Conservation (phyloP, 2,329 filamentous ascomycete genomes). For the Sporothrix variecibatus region DNA sequence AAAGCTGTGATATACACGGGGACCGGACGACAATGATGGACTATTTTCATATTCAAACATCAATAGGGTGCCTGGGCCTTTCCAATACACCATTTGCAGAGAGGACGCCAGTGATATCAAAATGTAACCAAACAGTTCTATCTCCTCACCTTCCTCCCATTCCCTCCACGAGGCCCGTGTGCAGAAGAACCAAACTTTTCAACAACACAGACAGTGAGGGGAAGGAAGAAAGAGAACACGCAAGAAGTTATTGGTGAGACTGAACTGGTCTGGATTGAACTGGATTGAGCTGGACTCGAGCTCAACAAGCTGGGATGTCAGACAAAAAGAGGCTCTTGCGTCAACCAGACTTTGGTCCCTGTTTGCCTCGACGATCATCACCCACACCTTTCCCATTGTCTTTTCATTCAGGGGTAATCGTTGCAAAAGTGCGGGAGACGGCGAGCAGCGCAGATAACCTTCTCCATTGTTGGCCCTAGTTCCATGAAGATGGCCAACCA, state of each 20-base stretch:
- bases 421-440: neutral
- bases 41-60: neutral
- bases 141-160: neutral
- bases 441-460: neutral
- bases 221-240: neutral
- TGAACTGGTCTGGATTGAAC: neutral
- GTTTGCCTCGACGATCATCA: neutral
- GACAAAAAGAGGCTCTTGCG: neutral
- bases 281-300: neutral
- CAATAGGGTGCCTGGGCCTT: neutral
- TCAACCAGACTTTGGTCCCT: neutral
- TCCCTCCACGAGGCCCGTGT: slow-evolving; percentile 16
- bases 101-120: neutral
- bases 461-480: neutral
- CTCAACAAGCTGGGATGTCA: neutral
- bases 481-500: neutral
- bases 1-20: neutral
- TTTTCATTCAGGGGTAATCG: slow-evolving; percentile 7
- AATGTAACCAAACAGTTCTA: slow-evolving; percentile 2
- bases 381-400: neutral
- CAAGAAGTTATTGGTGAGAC: neutral
- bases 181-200: slow-evolving; percentile 8
- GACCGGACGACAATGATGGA: neutral
- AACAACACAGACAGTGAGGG: neutral
- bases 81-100: neutral